Conservation (phyloP, 768 basidiomycete species). For the Myochromella boudieri region DNA sequence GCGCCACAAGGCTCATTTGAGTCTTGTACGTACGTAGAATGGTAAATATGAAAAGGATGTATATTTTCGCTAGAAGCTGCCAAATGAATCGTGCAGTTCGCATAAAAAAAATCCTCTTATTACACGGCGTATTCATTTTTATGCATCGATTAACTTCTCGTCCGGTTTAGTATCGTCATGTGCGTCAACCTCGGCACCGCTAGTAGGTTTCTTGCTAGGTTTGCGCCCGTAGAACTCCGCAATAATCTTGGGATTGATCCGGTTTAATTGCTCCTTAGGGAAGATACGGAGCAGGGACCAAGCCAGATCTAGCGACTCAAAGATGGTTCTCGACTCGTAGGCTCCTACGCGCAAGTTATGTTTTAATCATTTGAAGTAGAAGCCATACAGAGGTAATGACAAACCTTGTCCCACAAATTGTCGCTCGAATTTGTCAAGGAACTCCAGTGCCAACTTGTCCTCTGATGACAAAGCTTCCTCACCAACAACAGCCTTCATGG, state of each 20-base stretch:
- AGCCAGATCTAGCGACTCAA: constrained; percentile 95
- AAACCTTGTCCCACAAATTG: constrained; percentile 96
- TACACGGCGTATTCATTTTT: constrained; percentile 24
- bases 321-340: constrained; percentile 94
- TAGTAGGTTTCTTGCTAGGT: constrained; percentile 59
- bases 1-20: constrained; percentile 10
- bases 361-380: constrained; percentile 12
- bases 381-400: constrained; percentile 19
- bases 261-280: constrained; percentile 98
- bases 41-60: constrained; percentile 1
- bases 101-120: constrained; percentile 12
- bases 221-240: constrained; percentile 92
- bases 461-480: constrained; percentile 95
- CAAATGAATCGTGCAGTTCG: constrained; percentile 10
- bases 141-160: constrained; percentile 67
- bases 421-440: constrained; percentile 96
- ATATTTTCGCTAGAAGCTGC: constrained; percentile 9
- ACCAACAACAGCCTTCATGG: constrained; percentile 99
- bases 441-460: constrained; percentile 96
- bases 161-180: constrained; percentile 36
- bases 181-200: constrained; percentile 48
- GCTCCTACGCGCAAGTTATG: constrained; percentile 51
- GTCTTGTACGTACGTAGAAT: constrained; percentile 1
- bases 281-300: constrained; percentile 97
- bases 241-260: constrained; percentile 96